Conservation (phyloP, 140 eudicot species). For the Flaveria floridana region DNA sequence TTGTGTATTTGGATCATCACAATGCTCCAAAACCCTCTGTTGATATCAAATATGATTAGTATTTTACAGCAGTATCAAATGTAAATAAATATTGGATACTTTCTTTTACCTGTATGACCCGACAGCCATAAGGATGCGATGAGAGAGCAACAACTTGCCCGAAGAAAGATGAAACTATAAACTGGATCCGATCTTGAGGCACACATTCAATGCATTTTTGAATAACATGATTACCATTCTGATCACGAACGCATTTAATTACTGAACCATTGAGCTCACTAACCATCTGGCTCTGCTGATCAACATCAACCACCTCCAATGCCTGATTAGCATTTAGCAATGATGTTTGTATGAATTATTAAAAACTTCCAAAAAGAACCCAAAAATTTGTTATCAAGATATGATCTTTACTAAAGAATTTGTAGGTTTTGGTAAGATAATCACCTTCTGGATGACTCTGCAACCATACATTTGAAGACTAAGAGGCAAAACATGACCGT, state of each 20-base stretch:
- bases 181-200: slow-evolving; percentile 65
- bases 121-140: slow-evolving; percentile 88
- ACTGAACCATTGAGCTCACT: slow-evolving; percentile 78
- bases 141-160: slow-evolving; percentile 83
- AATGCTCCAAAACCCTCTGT: slow-evolving; percentile 85
- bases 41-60: slow-evolving; percentile 14
- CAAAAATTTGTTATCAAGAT: background rate
- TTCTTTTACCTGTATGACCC: slow-evolving; percentile 70
- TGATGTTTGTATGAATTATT: background rate
- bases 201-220: slow-evolving; percentile 86
- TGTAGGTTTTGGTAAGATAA: background rate
- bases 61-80: background rate
- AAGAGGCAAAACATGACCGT: slow-evolving; percentile 77
- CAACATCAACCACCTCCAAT: slow-evolving; percentile 67
- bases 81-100: slow-evolving; percentile 12
- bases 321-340: slow-evolving; percentile 47
- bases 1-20: slow-evolving; percentile 64
- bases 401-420: slow-evolving; percentile 2
- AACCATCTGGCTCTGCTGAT: slow-evolving; percentile 58
- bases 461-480: slow-evolving; percentile 90
- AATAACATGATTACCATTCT: slow-evolving; percentile 89
- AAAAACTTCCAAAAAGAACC: background rate
- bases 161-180: slow-evolving; percentile 61
- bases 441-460: slow-evolving; percentile 89
- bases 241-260: slow-evolving; percentile 86